Evolutionary conservation across 176 grass and related monocot genomes (phyloP).

Genomic region (Lolium rigidum): DNA sequence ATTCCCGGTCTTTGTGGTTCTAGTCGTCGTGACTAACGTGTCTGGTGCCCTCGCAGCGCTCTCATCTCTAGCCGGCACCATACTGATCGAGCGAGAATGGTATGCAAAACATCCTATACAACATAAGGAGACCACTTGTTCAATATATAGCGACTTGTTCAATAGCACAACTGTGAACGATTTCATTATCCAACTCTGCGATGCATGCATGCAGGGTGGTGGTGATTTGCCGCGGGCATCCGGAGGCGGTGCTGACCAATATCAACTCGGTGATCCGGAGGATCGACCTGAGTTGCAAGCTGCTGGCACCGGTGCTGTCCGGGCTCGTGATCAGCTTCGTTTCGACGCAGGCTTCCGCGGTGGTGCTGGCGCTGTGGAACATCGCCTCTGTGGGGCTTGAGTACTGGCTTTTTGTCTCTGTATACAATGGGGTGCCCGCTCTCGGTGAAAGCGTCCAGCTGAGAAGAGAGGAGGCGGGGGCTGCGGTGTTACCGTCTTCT

Average conservation of each 20-base stretch:
- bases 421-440: too few species aligned
- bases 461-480: conserved; percentile 31
- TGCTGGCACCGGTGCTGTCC: conserved; percentile 72
- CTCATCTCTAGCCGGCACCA: conserved; percentile 58
- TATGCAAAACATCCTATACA: too few species aligned
- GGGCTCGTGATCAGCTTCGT: conserved; percentile 40
- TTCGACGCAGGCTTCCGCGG: too few species aligned
- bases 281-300: conserved; percentile 83
- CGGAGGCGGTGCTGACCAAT: conserved; percentile 57
- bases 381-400: too few species aligned
- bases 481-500: not conserved
- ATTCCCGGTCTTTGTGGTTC: conserved; percentile 51
- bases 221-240: conserved; percentile 60
- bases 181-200: too few species aligned
- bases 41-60: conserved; percentile 76
- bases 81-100: too few species aligned
- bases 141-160: too few species aligned
- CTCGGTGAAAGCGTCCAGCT: too few species aligned
- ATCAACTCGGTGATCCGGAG: conserved; percentile 88
- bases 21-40: conserved; percentile 67
- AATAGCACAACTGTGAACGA: too few species aligned
- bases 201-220: conserved; percentile 54
- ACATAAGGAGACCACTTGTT: too few species aligned
- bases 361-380: too few species aligned
- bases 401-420: too few species aligned